phyloP scores from a whole-genome alignment of 2,329 filamentous ascomycete genomes.

The Ophiostoma tasmaniense region DNA sequence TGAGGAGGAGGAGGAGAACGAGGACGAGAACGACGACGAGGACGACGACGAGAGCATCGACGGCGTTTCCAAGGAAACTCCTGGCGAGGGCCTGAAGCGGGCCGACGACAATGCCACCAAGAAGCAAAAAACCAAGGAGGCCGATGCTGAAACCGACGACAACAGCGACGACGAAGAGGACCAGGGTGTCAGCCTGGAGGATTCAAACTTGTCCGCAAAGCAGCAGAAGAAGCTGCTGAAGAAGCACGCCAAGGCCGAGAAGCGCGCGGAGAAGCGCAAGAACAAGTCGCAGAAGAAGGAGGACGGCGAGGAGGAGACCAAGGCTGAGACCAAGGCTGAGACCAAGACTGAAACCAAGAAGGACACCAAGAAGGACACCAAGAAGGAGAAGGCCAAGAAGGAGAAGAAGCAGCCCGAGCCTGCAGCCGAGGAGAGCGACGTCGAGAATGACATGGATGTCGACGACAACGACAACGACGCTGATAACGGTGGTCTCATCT shows the following conservation, averaged over 20 bases:
- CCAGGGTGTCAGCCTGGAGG: conserved; percentile 16
- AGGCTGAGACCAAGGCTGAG: conserved; percentile 18
- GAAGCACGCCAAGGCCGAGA: conserved; percentile 44
- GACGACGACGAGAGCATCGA: conserved; percentile 39
- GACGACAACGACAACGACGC: conserved; percentile 39
- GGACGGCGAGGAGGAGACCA: background rate
- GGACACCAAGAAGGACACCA: background rate
- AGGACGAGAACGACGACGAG: conserved; percentile 30
- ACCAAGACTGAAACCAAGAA: conserved; percentile 33
- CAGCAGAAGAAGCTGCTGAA: conserved; percentile 42
- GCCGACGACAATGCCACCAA: conserved; percentile 36
- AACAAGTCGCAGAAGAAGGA: conserved; percentile 29
- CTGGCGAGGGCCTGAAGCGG: conserved; percentile 55
- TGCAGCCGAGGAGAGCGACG: conserved; percentile 24
- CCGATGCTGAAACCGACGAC: background rate
- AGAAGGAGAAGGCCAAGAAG: conserved; percentile 28
- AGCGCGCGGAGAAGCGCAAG: conserved; percentile 40
- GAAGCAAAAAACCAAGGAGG: conserved; percentile 38
- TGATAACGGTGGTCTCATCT: conserved; percentile 43
- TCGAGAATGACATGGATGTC: conserved; percentile 26
- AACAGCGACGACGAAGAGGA: conserved; percentile 24
- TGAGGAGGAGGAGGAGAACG: conserved; percentile 30
- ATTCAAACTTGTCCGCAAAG: conserved; percentile 32
- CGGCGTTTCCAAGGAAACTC: conserved; percentile 49
- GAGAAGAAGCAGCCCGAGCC: conserved; percentile 22